phyloP scores from a whole-genome alignment of 352 stramenopile species.

The Salisapilia sapeloensis region DNA sequence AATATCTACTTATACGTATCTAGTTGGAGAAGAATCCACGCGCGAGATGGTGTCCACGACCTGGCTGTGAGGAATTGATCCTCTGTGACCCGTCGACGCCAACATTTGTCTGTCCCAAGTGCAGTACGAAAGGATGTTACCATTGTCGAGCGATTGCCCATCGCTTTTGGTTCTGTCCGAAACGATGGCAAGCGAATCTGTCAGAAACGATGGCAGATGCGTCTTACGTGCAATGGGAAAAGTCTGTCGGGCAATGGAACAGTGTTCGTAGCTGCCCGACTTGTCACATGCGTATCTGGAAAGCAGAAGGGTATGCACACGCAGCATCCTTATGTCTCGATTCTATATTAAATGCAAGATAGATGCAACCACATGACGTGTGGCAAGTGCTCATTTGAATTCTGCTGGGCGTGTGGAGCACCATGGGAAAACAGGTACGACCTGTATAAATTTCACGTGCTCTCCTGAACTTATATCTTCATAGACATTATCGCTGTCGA shows the following conservation, averaged over 20 bases:
- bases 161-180: slow-evolving; percentile 35
- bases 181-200: background rate
- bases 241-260: slow-evolving; percentile 25
- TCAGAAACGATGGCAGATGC: slow-evolving; percentile 10
- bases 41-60: slow-evolving; percentile 40
- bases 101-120: slow-evolving; percentile 48
- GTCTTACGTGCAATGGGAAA: slow-evolving; percentile 41
- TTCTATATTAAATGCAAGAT: background rate
- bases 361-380: slow-evolving; percentile 60
- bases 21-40: slow-evolving; percentile 67
- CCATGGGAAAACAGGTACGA: slow-evolving; percentile 20
- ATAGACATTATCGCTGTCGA: too few relatives aligned
- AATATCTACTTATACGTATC: too few relatives aligned
- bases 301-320: slow-evolving; percentile 34
- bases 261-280: slow-evolving; percentile 36
- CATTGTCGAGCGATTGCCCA: slow-evolving; percentile 30
- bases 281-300: slow-evolving; percentile 61
- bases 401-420: slow-evolving; percentile 51
- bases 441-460: too few relatives aligned
- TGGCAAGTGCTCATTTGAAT: slow-evolving; percentile 36
- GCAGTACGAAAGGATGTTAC: slow-evolving; percentile 34
- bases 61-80: slow-evolving; percentile 44
- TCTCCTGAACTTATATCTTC: too few relatives aligned
- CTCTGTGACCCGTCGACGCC: slow-evolving; percentile 21
- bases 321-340: background rate